Conservation (phyloP, 140 eudicot genomes). For the Stevia rebaudiana region DNA sequence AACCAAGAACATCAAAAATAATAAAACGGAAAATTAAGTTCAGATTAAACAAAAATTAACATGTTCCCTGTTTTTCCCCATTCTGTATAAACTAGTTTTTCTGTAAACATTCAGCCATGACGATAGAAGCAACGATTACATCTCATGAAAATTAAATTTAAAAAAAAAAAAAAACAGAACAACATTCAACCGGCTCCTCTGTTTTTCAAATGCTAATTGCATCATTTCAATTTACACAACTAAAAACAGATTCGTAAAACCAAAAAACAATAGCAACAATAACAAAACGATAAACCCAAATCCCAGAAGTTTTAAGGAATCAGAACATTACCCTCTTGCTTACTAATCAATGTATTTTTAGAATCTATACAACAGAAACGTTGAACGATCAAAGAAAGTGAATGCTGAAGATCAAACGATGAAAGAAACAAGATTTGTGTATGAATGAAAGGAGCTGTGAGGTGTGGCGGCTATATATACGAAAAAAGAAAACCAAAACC, state of each 20-base stretch:
- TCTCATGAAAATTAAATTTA: not conserved
- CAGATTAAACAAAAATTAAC: not conserved
- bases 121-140: not conserved
- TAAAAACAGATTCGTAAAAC: not conserved
- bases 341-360: not conserved
- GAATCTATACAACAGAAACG: not conserved
- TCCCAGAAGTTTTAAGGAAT: not conserved
- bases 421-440: not conserved
- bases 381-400: slow-evolving; percentile 17
- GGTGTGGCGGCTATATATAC: slow-evolving; percentile 17
- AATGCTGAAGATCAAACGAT: not conserved
- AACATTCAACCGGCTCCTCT: slow-evolving; percentile 9
- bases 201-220: slow-evolving; percentile 19
- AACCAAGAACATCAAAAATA: no score
- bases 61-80: slow-evolving; percentile 12
- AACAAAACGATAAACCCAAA: no score
- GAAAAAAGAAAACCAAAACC: not conserved
- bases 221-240: not conserved
- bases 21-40: no score
- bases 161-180: not conserved
- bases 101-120: slow-evolving; percentile 1
- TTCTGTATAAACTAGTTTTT: not conserved
- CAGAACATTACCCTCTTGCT: slow-evolving; percentile 14
- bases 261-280: not conserved
- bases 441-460: not conserved